Evolutionary conservation across 1,139 yeast genomes (phyloP).

Genomic region (Taiozyma onychis): DNA sequence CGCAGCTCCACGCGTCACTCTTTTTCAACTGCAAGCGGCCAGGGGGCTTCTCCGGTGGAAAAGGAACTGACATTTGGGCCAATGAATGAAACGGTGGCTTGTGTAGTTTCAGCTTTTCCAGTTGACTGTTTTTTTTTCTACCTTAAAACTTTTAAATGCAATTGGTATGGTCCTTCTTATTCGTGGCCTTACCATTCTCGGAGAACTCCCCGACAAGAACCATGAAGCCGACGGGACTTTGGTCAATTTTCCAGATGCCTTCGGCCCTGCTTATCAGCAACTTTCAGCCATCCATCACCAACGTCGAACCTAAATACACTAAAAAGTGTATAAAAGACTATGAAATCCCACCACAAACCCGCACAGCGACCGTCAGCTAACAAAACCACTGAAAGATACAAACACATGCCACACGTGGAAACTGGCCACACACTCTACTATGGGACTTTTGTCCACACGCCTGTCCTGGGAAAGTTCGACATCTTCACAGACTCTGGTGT

Average conservation of each 20-base stretch:
- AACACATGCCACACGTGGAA: conserved; percentile 1
- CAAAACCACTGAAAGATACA: background rate
- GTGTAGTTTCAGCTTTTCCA: background rate
- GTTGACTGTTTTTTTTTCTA: too few species aligned
- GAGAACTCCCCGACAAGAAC: background rate
- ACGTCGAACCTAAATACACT: background rate
- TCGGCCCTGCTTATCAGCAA: background rate
- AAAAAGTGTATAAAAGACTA: background rate
- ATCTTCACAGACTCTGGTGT: conserved; percentile 42
- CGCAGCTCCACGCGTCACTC: background rate
- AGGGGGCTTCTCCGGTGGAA: background rate
- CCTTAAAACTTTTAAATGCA: background rate
- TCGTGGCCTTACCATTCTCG: background rate
- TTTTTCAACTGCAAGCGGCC: background rate
- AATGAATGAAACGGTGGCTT: too few species aligned
- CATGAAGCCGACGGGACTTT: too few species aligned
- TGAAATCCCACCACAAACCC: background rate
- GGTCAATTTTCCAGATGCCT: background rate
- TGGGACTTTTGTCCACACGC: conserved; percentile 58
- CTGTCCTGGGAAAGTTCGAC: conserved; percentile 41
- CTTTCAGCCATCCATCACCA: background rate
- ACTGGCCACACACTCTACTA: conserved; percentile 17
- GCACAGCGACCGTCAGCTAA: background rate
- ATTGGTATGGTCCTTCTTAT: background rate
- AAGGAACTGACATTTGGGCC: background rate